Base-by-base conservation (phyloP, 805 yeast species). In the Candida easanensis region DNA sequence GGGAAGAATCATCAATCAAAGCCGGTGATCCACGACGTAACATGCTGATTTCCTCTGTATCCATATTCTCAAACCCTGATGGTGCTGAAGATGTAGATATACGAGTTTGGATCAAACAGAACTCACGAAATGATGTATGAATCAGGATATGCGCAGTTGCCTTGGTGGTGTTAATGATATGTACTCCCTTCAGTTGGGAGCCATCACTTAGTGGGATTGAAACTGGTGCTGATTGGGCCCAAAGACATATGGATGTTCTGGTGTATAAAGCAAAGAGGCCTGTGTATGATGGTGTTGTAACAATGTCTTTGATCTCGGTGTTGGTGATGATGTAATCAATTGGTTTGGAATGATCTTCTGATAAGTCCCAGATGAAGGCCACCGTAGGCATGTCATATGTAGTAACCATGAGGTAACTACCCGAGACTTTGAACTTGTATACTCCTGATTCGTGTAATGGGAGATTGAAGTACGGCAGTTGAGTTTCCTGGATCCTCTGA, bases 1-100 rank as follows among this genome's bases (percentile, higher is more conserved):
- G 30, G 2, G 54, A 41, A 5, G 44, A 38, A 27, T 53, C 58
- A 41, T 53, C 50, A 2, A 45, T 33, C 6, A 52, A 34, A 6
- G 21, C 44, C 1, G 58, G 58, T 22, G 50, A 43, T 10, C 57
- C 57, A 10, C 44, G 39, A 22, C 55, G 43, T 2, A 53, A 14
- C 3, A 42, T 15, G 23, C 48, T 44, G 19, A 53, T 39, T 18
- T 51, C 53, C 22, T 41, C 38, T 4, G 45, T 37, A 10, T 46
- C 49, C 48, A 52, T 38, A 25, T 44, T 22, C 5, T 46, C 48
- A 27, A 49, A 47, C 17, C 32, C 38, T 21, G 41, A 25, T 20
- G 38, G 22, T 11, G 19, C 13, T 2, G 31, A 8, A 7, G 40
- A 9, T n/a, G 10, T 21, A 4, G 41, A 8, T n/a, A 41, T 37